phyloP scores from a whole-genome alignment of 192 early-diverging fungal species.

The Podila horticola region DNA sequence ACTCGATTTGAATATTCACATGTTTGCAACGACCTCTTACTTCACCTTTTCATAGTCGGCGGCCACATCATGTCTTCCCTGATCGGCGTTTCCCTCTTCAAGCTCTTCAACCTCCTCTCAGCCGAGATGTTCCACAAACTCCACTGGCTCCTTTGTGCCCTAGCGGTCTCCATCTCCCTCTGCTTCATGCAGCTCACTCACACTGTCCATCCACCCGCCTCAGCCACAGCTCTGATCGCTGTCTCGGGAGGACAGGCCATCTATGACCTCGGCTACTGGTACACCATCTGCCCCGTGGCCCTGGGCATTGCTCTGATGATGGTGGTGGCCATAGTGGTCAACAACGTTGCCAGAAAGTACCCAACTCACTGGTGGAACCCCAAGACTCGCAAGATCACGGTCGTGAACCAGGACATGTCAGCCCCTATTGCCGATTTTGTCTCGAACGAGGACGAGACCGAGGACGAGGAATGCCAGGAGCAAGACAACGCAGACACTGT shows the following conservation, averaged over 20 bases:
- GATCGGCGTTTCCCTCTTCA: slow-evolving; percentile 54
- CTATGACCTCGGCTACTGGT: slow-evolving; percentile 59
- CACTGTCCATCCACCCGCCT: slow-evolving; percentile 65
- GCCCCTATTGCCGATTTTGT: slow-evolving; percentile 33
- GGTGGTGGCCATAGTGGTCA: slow-evolving; percentile 55
- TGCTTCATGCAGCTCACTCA: slow-evolving; percentile 63
- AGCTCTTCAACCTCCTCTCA: slow-evolving; percentile 52
- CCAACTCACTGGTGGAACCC: slow-evolving; percentile 66
- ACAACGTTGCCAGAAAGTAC: slow-evolving; percentile 64
- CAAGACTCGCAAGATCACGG: slow-evolving; percentile 14
- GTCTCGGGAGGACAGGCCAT: slow-evolving; percentile 50
- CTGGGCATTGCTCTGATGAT: slow-evolving; percentile 58
- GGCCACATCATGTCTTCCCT: slow-evolving; percentile 60
- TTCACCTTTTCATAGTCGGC: slow-evolving; percentile 8
- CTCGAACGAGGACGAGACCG: slow-evolving; percentile 7
- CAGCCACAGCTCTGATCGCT: slow-evolving; percentile 64
- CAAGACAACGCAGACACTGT: neutral
- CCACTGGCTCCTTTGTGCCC: slow-evolving; percentile 62
- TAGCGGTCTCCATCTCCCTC: slow-evolving; percentile 58
- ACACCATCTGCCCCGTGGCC: slow-evolving; percentile 52
- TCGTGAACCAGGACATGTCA: slow-evolving; percentile 42
- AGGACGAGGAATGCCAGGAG: neutral
- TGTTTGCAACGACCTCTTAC: neutral
- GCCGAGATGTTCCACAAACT: slow-evolving; percentile 36
- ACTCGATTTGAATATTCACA: neutral